Percentiles rank a stretch among this genome's conserved stretches.
phyloP scores from a whole-genome alignment of 495 filamentous ascomycete species.

The Penicillium pancosmium region DNA sequence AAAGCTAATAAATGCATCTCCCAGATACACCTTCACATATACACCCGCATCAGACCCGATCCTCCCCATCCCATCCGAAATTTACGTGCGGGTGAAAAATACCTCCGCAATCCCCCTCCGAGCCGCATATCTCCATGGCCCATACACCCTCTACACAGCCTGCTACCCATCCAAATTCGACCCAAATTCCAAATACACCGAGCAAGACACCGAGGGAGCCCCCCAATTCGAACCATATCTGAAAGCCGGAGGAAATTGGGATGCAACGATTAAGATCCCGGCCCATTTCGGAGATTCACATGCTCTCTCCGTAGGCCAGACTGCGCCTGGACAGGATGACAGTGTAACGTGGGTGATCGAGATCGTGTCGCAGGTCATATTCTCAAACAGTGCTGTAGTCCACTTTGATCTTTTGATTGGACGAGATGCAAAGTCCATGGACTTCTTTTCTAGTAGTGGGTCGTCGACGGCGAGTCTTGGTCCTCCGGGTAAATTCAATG shows the following conservation, averaged over 20 bases:
- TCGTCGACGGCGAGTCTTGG: slow-evolving; percentile 46
- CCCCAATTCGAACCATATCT: slow-evolving; percentile 95
- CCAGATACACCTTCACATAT: slow-evolving; percentile 88
- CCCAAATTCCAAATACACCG: slow-evolving; percentile 71
- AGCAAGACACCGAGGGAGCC: slow-evolving; percentile 60
- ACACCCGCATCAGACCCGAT: slow-evolving; percentile 86
- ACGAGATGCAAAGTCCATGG: slow-evolving; percentile 80
- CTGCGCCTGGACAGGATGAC: slow-evolving; percentile 32
- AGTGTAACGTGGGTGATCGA: slow-evolving; percentile 89
- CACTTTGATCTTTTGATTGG: slow-evolving; percentile 85
- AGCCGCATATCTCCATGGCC: slow-evolving; percentile 93
- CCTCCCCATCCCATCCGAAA: slow-evolving; percentile 73
- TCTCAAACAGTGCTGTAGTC: slow-evolving; percentile 85
- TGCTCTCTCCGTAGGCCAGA: slow-evolving; percentile 21
- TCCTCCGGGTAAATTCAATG: slow-evolving; percentile 68
- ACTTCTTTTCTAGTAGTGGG: slow-evolving; percentile 57
- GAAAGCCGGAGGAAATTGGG: slow-evolving; percentile 88
- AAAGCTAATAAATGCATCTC: neutral
- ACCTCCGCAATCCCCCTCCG: slow-evolving; percentile 87
- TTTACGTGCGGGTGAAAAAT: slow-evolving; percentile 88
- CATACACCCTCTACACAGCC: slow-evolving; percentile 86
- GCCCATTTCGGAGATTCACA: slow-evolving; percentile 46
- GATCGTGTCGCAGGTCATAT: slow-evolving; percentile 87
- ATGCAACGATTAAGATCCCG: slow-evolving; percentile 74
- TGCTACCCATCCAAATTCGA: slow-evolving; percentile 80